phyloP scores from a whole-genome alignment of 768 basidiomycete species.

The Phaeotremella skinneri region DNA sequence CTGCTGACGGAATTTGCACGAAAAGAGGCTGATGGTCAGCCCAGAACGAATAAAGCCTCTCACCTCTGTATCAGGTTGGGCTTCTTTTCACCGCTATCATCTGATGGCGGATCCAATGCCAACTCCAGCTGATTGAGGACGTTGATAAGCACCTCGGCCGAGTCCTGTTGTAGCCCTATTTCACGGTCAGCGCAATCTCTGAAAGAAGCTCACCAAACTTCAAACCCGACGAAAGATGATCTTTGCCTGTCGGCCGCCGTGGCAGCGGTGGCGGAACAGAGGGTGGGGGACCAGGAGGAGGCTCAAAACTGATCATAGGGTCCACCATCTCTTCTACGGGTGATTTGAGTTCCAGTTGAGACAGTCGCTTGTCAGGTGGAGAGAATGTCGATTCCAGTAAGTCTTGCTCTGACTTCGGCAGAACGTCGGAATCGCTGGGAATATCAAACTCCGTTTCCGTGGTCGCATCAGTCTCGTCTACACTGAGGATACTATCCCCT shows the following conservation, averaged over 20 bases:
- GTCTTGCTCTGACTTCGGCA: neutral
- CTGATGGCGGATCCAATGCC: slow-evolving; percentile 65
- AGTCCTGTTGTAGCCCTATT: slow-evolving; percentile 87
- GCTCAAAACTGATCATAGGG: neutral
- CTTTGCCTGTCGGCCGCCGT: slow-evolving; percentile 21
- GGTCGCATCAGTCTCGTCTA: slow-evolving; percentile 11
- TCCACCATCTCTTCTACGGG: slow-evolving; percentile 3
- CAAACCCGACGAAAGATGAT: slow-evolving; percentile 34
- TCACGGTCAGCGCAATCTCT: neutral
- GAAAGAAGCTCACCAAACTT: slow-evolving; percentile 33
- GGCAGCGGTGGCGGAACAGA: slow-evolving; percentile 37
- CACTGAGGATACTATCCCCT: slow-evolving; percentile 1
- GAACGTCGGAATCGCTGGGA: slow-evolving; percentile 15
- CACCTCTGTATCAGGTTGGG: slow-evolving; percentile 82
- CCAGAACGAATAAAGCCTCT: slow-evolving; percentile 7
- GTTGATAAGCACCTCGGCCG: slow-evolving; percentile 98
- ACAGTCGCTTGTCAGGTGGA: slow-evolving; percentile 7
- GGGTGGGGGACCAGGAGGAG: slow-evolving; percentile 1
- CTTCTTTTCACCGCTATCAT: slow-evolving; percentile 57
- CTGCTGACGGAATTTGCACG: slow-evolving; percentile 76
- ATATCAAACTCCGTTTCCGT: neutral
- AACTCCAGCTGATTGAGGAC: slow-evolving; percentile 99
- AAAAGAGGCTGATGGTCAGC: slow-evolving; percentile 65
- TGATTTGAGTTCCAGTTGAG: slow-evolving; percentile 20
- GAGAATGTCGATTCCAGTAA: slow-evolving; percentile 5